Percentiles rank a stretch among this genome's conserved stretches.
Evolutionary conservation across 1,139 yeast species (phyloP).

Genomic region (Pneumocystis oryctolagi): DNA sequence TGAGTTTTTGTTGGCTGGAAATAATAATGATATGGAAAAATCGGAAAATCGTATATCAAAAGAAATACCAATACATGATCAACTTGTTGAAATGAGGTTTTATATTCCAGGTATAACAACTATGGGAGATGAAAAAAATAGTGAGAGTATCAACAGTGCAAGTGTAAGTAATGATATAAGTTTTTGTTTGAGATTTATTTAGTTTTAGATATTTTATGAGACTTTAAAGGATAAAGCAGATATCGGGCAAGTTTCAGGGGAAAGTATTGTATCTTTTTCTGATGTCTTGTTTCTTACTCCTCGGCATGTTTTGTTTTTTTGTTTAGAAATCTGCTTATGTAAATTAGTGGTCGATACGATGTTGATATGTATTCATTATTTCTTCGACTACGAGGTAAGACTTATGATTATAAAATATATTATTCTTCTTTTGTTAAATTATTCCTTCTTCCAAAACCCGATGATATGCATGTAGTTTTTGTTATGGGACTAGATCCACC

Average conservation of each 20-base stretch:
- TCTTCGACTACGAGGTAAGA: constrained; percentile 87
- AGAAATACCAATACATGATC: constrained; percentile 35
- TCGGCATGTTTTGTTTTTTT: constrained; percentile 16
- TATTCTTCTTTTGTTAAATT: constrained; percentile 81
- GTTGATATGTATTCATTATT: constrained; percentile 84
- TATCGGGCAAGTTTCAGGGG: constrained; percentile 90
- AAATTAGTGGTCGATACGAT: constrained; percentile 79
- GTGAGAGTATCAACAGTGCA: constrained; percentile 18
- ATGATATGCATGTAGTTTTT: constrained; percentile 76
- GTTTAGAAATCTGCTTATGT: not conserved
- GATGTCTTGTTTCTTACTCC: constrained; percentile 91
- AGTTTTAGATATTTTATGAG: constrained; percentile 28
- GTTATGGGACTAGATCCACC: constrained; percentile 93
- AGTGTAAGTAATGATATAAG: constrained; percentile 17
- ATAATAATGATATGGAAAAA: constrained; percentile 38
- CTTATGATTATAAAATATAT: constrained; percentile 91
- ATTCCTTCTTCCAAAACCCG: constrained; percentile 85
- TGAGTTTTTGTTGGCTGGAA: constrained; percentile 46
- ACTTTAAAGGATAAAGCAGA: constrained; percentile 89
- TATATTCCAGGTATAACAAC: constrained; percentile 73
- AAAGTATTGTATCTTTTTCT: constrained; percentile 86
- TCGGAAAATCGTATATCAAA: not conserved
- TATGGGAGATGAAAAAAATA: constrained; percentile 28
- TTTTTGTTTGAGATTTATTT: not conserved
- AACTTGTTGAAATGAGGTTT: constrained; percentile 83